Evolutionary conservation across 2,329 filamentous ascomycete species (phyloP).

Genomic region (Sarocladiaceae sp.): DNA sequence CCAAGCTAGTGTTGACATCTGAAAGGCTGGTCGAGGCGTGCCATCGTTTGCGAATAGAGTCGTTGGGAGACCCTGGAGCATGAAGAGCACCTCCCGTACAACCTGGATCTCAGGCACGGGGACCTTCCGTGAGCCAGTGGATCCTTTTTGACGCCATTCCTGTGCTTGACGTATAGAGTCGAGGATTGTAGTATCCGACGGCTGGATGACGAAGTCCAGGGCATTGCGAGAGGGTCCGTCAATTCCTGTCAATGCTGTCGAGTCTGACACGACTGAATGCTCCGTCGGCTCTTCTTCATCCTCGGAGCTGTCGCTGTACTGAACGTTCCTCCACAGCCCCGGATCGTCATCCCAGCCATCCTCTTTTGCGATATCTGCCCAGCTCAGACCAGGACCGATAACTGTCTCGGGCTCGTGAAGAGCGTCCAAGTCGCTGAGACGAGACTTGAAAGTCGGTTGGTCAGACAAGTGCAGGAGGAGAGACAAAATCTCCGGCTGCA

Average conservation of each 20-base stretch:
- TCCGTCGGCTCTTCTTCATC: constrained; percentile 25
- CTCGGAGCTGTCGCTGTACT: constrained; percentile 63
- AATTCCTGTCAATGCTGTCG: constrained; percentile 23
- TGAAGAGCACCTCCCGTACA: constrained; percentile 73
- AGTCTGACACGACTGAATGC: constrained; percentile 31
- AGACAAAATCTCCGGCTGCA: constrained; percentile 72
- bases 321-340: constrained; percentile 63
- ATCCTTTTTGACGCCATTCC: constrained; percentile 21
- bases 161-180: constrained; percentile 26
- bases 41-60: constrained; percentile 55
- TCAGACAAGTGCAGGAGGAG: constrained; percentile 78
- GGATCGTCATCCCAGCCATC: constrained; percentile 60
- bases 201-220: constrained; percentile 25
- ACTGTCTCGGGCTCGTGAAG: constrained; percentile 38
- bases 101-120: constrained; percentile 64
- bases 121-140: constrained; percentile 26
- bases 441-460: constrained; percentile 65
- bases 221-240: constrained; percentile 11
- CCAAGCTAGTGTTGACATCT: constrained; percentile 42
- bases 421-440: constrained; percentile 54
- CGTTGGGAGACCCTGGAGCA: constrained; percentile 74
- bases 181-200: constrained; percentile 25
- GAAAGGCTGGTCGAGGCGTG: constrained; percentile 32
- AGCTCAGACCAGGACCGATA: constrained; percentile 51
- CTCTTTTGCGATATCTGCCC: constrained; percentile 72